A percentile compares a stretch with the other conserved stretches of the same genome.
Conservation (phyloP, 495 filamentous ascomycete species). For the Aspergillus indologenus region DNA sequence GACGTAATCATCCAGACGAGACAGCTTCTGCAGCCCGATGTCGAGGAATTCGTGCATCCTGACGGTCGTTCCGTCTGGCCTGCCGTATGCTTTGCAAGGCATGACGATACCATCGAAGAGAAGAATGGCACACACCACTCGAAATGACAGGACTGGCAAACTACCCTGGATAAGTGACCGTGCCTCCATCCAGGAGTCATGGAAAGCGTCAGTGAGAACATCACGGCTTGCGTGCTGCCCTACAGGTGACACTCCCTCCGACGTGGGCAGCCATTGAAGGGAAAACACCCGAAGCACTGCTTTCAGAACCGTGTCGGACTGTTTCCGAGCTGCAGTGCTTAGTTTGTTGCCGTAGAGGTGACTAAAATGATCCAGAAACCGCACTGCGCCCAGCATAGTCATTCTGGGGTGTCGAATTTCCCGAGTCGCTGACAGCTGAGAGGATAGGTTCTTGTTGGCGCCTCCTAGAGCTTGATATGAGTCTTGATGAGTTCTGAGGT, state of each 20-base stretch:
- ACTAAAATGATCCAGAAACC: constrained; percentile 30
- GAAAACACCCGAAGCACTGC: constrained; percentile 21
- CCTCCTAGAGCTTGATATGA: no score
- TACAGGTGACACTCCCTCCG: no score
- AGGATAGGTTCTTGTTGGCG: no score
- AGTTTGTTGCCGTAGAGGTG: constrained; percentile 26
- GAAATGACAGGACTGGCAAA: constrained; percentile 16
- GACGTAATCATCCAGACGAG: constrained; percentile 16
- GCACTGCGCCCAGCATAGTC: constrained; percentile 12
- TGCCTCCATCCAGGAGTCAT: constrained; percentile 20
- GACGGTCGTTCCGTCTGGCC: constrained; percentile 2
- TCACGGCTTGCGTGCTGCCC: no score
- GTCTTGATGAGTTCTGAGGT: no score
- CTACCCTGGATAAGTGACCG: constrained; percentile 8
- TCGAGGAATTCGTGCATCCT: no score
- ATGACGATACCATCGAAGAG: constrained; percentile 23
- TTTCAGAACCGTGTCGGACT: constrained; percentile 20
- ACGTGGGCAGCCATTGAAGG: constrained; percentile 23
- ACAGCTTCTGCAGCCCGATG: no score
- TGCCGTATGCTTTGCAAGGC: constrained; percentile 7
- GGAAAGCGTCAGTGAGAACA: constrained; percentile 10
- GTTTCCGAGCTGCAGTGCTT: constrained; percentile 5
- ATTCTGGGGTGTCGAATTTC: no score
- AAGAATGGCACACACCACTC: constrained; percentile 18
- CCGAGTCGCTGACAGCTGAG: no score